Conservation (phyloP, 805 yeast species). For the Candida maltosa region DNA sequence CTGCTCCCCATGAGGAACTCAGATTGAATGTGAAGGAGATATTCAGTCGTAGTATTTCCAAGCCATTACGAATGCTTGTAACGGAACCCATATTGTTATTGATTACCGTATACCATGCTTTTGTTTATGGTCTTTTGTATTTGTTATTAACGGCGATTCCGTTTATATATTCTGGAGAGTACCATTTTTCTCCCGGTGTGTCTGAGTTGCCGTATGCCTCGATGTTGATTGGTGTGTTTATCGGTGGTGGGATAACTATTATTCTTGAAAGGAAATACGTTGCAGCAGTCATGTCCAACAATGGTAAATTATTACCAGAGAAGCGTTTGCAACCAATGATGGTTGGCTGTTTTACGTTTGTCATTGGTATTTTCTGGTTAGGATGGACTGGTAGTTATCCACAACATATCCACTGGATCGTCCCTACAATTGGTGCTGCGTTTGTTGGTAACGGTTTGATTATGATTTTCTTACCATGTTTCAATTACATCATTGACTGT, state of each 20-base stretch:
- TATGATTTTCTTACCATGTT: conserved; percentile 54
- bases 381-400: conserved; percentile 84
- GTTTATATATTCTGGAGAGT: conserved; percentile 48
- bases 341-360: conserved; percentile 64
- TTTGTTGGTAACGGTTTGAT: conserved; percentile 44
- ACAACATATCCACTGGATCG: conserved; percentile 70
- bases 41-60: conserved; percentile 26
- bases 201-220: conserved; percentile 79
- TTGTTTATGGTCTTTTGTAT: conserved; percentile 46
- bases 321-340: conserved; percentile 76
- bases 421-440: conserved; percentile 47
- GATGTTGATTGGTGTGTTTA: conserved; percentile 61
- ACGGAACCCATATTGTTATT: conserved; percentile 42
- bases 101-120: conserved; percentile 44
- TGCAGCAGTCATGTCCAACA: conserved; percentile 36
- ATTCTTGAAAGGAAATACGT: conserved; percentile 49
- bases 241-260: conserved; percentile 54
- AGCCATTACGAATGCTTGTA: conserved; percentile 37
- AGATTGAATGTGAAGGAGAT: conserved; percentile 26
- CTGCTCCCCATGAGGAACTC: conserved; percentile 35
- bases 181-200: conserved; percentile 57
- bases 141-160: conserved; percentile 43
- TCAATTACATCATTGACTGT: conserved; percentile 59
- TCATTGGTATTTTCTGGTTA: conserved; percentile 80
- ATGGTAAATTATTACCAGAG: conserved; percentile 66